Percentiles rank a stretch among this genome's conserved stretches.
phyloP scores from a whole-genome alignment of 139 green algal species.

The Picochlorum sp. region DNA sequence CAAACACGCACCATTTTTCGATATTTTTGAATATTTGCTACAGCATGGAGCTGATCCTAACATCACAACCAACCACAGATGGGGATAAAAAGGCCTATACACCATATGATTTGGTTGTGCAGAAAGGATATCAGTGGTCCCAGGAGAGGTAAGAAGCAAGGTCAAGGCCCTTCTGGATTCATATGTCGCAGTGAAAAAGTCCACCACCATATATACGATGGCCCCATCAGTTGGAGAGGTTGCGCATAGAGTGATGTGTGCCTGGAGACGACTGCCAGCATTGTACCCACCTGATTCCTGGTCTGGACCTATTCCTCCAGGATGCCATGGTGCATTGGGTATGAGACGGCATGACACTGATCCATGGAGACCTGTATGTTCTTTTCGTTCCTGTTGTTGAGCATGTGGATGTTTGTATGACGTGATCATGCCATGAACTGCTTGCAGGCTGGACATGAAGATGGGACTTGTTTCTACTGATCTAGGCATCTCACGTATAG shows the following conservation, averaged over 20 bases:
- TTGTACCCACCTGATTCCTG: constrained; percentile 25
- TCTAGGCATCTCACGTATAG: no score
- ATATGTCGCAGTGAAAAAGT: no score
- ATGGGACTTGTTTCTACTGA: not conserved
- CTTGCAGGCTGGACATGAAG: constrained; percentile 1
- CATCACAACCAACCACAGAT: constrained; percentile 2
- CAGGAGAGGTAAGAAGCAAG: not conserved
- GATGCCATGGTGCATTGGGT: constrained; percentile 15
- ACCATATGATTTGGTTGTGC: constrained; percentile 7
- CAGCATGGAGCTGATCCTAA: constrained; percentile 22
- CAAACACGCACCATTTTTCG: constrained; percentile 11
- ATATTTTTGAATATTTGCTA: constrained; percentile 37
- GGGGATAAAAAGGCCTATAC: not conserved
- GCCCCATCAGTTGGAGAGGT: constrained; percentile 4
- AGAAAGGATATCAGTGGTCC: constrained; percentile 5
- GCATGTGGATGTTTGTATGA: not conserved
- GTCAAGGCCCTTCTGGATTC: not conserved
- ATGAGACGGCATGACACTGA: not conserved
- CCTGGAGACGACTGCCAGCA: constrained; percentile 11
- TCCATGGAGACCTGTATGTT: constrained; percentile 5
- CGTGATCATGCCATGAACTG: not conserved
- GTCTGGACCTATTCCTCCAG: constrained; percentile 24
- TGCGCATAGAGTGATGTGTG: not conserved
- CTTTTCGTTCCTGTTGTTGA: not conserved
- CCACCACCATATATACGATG: no score